Evolutionary conservation across 257 asterid species (phyloP).

Genomic region (Leptodermis oblonga): DNA sequence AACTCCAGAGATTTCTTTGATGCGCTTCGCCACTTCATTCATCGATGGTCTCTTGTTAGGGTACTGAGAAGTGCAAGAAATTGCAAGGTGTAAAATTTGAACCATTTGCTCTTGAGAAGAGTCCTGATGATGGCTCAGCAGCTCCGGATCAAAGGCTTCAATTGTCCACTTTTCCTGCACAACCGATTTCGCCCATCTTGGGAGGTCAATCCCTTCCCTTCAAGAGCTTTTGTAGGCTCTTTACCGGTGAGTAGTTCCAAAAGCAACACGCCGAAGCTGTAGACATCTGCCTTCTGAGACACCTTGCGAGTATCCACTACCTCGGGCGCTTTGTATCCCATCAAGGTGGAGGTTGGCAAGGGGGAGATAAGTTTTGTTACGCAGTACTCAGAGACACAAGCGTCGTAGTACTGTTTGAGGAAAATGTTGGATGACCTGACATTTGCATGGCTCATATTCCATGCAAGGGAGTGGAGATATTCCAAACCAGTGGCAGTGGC

Average conservation of each 20-base stretch:
- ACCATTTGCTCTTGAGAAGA: slow-evolving; percentile 32
- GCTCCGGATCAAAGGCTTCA: slow-evolving; percentile 38
- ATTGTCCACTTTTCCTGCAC: slow-evolving; percentile 30
- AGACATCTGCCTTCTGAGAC: slow-evolving; percentile 48
- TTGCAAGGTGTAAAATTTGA: slow-evolving; percentile 38
- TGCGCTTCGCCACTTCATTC: slow-evolving; percentile 25
- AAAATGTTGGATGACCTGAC: slow-evolving; percentile 57
- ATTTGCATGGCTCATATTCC: slow-evolving; percentile 47
- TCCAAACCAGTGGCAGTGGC: slow-evolving; percentile 38
- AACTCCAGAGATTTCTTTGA: slow-evolving; percentile 22
- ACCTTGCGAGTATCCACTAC: slow-evolving; percentile 26
- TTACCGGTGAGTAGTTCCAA: slow-evolving; percentile 45
- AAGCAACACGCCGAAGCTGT: slow-evolving; percentile 46
- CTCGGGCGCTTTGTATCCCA: slow-evolving; percentile 54
- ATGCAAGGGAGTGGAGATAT: slow-evolving; percentile 44
- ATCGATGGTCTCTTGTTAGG: slow-evolving; percentile 44
- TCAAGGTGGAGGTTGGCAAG: slow-evolving; percentile 11
- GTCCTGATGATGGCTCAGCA: slow-evolving; percentile 19
- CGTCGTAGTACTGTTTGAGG: slow-evolving; percentile 32
- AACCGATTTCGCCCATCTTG: slow-evolving; percentile 40
- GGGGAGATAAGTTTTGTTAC: slow-evolving; percentile 39
- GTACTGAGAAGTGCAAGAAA: slow-evolving; percentile 36
- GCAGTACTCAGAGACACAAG: slow-evolving; percentile 41
- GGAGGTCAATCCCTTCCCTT: slow-evolving; percentile 42
- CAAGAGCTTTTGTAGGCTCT: slow-evolving; percentile 25